A percentile compares a stretch with the other conserved stretches of the same genome.
phyloP scores from a whole-genome alignment of 2,329 filamentous ascomycete genomes.

The Paecilomyces dactylethromorphus region DNA sequence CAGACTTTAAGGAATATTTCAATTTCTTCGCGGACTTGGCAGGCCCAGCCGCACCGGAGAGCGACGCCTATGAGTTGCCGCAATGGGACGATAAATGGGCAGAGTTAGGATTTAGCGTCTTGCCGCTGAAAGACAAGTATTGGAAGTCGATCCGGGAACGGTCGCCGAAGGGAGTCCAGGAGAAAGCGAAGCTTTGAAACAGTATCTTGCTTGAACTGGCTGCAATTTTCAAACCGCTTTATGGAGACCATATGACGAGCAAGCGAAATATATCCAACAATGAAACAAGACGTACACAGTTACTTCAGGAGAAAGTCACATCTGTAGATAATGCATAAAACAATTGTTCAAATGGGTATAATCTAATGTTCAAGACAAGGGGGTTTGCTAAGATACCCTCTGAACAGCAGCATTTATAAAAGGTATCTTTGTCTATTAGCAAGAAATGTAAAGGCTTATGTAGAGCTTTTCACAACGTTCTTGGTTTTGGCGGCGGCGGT shows the following conservation, averaged over 20 bases:
- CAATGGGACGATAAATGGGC: constrained; percentile 31
- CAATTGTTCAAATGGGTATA: not conserved
- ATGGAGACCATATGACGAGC: not conserved
- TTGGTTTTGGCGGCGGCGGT: not conserved
- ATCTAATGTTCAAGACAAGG: not conserved
- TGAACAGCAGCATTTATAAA: not conserved
- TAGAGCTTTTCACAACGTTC: not conserved
- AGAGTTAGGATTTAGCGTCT: constrained; percentile 3
- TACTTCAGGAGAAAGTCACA: not conserved
- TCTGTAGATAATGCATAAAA: not conserved
- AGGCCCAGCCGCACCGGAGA: constrained; percentile 30
- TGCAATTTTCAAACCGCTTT: not conserved
- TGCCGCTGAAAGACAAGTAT: not conserved
- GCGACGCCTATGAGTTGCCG: constrained; percentile 28
- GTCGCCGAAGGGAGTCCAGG: not conserved
- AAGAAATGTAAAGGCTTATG: not conserved
- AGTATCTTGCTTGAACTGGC: constrained; percentile 1
- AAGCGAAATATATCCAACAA: not conserved
- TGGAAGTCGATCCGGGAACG: not conserved
- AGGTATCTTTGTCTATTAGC: not conserved
- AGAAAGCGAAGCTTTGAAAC: constrained; percentile 3
- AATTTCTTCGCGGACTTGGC: constrained; percentile 32
- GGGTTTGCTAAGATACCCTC: too few species aligned
- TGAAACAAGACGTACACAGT: not conserved
- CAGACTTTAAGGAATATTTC: constrained; percentile 35